phyloP scores from a whole-genome alignment of 495 filamentous ascomycete genomes.

The Aspergillus mulundensis region DNA sequence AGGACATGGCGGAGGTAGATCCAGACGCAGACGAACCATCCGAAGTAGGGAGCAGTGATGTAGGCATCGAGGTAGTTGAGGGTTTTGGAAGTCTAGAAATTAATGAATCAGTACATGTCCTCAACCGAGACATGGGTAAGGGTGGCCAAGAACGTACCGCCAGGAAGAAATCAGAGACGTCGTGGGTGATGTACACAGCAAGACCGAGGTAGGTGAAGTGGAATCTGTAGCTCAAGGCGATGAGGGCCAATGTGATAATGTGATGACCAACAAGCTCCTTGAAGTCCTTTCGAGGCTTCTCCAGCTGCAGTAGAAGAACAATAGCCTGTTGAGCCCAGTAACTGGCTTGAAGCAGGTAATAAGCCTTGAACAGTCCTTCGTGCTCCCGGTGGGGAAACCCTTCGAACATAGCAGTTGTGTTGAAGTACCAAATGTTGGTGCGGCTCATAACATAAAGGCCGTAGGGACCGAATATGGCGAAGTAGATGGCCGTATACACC shows the following conservation, averaged over 20 bases:
- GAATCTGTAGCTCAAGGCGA: constrained; percentile 87
- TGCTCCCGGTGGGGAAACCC: constrained; percentile 84
- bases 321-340: constrained; percentile 97
- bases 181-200: constrained; percentile 94
- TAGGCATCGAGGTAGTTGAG: constrained; percentile 86
- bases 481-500: constrained; percentile 95
- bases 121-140: neutral
- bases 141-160: constrained; percentile 59
- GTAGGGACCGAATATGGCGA: constrained; percentile 75
- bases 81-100: constrained; percentile 75
- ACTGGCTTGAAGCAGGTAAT: constrained; percentile 90
- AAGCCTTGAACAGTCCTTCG: constrained; percentile 87
- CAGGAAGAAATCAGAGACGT: constrained; percentile 95
- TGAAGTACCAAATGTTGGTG: constrained; percentile 97
- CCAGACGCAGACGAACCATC: constrained; percentile 78
- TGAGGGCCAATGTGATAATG: constrained; percentile 85
- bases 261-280: constrained; percentile 94
- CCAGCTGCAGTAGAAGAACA: constrained; percentile 80
- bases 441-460: constrained; percentile 90
- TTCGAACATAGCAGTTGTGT: constrained; percentile 88
- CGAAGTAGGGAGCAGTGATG: constrained; percentile 78
- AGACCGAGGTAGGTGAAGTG: constrained; percentile 98
- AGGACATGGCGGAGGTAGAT: constrained; percentile 89
- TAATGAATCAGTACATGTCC: neutral
- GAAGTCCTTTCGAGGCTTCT: constrained; percentile 95